phyloP scores from a whole-genome alignment of 192 early-diverging fungal species.

The Coemansia furcata region DNA sequence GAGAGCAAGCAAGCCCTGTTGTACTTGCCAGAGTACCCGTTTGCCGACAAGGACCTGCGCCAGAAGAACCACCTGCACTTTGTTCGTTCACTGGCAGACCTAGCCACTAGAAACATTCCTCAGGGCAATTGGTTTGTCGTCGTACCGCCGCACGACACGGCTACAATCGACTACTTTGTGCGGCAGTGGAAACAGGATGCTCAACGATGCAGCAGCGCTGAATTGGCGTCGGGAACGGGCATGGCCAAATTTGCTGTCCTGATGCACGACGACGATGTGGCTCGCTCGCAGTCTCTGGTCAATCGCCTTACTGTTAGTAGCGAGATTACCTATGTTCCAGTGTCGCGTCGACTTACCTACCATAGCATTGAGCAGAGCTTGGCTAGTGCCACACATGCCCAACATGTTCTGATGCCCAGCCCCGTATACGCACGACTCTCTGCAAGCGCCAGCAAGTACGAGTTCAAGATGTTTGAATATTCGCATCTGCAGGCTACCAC shows the following conservation, averaged over 20 bases:
- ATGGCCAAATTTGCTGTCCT: conserved; percentile 33
- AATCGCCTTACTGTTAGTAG: conserved; percentile 19
- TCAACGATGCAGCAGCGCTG: conserved; percentile 30
- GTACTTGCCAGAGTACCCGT: conserved; percentile 62
- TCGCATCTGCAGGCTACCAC: conserved; percentile 43
- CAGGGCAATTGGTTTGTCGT: conserved; percentile 52
- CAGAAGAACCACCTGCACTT: conserved; percentile 50
- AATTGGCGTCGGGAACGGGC: conserved; percentile 37
- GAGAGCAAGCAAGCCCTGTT: conserved; percentile 61
- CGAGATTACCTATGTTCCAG: conserved; percentile 39
- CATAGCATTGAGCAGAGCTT: conserved; percentile 39
- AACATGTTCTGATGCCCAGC: conserved; percentile 50
- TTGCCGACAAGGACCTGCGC: conserved; percentile 51
- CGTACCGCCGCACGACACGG: conserved; percentile 32
- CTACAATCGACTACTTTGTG: conserved; percentile 35
- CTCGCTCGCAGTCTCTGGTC: conserved; percentile 35
- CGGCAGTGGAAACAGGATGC: conserved; percentile 45
- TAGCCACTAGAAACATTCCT: conserved; percentile 27
- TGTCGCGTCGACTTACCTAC: conserved; percentile 31
- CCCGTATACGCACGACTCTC: conserved; percentile 28
- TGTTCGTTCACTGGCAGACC: conserved; percentile 32
- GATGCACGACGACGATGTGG: conserved; percentile 45
- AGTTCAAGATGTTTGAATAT: conserved; percentile 37
- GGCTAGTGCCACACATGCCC: conserved; percentile 22
- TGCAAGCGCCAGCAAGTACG: conserved; percentile 11